A percentile compares a stretch with the other conserved stretches of the same genome.
These are phyloP conservation scores for Haematococcus sp. DNA, from an alignment of 139 green algal species.

Conservation along the genomic window DNA sequence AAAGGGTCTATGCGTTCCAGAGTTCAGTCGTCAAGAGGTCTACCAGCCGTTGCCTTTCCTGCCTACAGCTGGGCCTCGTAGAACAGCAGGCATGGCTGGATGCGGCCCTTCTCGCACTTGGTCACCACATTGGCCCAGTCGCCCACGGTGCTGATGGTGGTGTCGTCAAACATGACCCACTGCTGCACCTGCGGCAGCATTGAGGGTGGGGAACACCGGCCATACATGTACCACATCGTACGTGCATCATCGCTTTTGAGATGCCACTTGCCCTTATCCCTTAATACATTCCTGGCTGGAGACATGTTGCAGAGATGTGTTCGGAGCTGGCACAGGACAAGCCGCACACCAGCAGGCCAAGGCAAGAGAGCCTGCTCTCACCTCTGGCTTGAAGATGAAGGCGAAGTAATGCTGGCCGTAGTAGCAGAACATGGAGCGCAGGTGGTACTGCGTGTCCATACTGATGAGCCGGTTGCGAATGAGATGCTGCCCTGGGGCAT, in stretches of 20 bases:
- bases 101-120: constrained; percentile 63
- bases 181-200: constrained; percentile 5
- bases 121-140: constrained; percentile 55
- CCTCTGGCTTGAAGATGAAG: constrained; percentile 54
- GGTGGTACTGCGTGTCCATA: constrained; percentile 35
- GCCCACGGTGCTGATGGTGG: constrained; percentile 33
- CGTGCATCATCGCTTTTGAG: no score
- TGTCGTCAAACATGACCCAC: constrained; percentile 85
- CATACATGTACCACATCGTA: no score
- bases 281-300: no score
- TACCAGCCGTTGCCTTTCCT: no score
- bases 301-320: neutral
- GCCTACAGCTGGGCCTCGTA: constrained; percentile 15
- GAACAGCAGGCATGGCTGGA: constrained; percentile 69
- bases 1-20: no score
- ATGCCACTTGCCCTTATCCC: no score
- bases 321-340: neutral
- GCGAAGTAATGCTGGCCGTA: constrained; percentile 88
- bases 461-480: neutral
- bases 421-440: constrained; percentile 84
- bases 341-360: no score
- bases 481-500: neutral
- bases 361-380: neutral
- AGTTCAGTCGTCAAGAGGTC: no score
- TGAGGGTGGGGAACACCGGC: no score